Evolutionary conservation across 345 rosid genomes (phyloP).

Genomic region (Murraya koenigii): DNA sequence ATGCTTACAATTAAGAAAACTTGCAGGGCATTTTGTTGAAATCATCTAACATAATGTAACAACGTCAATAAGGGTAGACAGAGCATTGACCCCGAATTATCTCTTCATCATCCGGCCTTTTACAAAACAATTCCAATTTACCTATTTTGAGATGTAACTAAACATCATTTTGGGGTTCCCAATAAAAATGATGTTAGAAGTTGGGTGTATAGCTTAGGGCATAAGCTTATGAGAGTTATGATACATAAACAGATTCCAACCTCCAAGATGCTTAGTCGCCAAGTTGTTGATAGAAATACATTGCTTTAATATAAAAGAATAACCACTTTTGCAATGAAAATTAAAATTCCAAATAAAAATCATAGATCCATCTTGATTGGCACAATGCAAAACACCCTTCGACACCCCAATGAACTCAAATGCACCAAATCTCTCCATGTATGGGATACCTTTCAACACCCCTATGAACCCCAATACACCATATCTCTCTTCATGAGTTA

Average conservation of each 20-base stretch:
- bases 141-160: neutral
- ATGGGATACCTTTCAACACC: too few species aligned
- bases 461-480: too few species aligned
- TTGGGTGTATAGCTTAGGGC: neutral
- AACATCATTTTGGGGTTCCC: neutral
- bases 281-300: neutral
- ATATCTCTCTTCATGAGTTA: too few species aligned
- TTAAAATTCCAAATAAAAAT: neutral
- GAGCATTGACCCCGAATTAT: too few species aligned
- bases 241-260: neutral
- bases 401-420: neutral
- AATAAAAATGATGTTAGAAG: neutral
- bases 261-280: neutral
- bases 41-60: too few species aligned
- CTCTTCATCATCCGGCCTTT: too few species aligned
- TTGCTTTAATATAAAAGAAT: neutral
- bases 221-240: neutral
- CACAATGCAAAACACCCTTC: neutral
- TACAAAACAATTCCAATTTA: too few species aligned
- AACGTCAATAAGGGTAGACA: too few species aligned
- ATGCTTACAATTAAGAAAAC: neutral
- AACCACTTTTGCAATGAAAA: neutral
- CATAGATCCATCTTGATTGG: neutral
- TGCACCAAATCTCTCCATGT: too few species aligned
- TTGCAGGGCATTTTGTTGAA: neutral